Percentiles rank a stretch among this genome's conserved stretches.
Conservation (phyloP, 163 green algal genomes). For the Chlamydomonas reinhardtii region DNA sequence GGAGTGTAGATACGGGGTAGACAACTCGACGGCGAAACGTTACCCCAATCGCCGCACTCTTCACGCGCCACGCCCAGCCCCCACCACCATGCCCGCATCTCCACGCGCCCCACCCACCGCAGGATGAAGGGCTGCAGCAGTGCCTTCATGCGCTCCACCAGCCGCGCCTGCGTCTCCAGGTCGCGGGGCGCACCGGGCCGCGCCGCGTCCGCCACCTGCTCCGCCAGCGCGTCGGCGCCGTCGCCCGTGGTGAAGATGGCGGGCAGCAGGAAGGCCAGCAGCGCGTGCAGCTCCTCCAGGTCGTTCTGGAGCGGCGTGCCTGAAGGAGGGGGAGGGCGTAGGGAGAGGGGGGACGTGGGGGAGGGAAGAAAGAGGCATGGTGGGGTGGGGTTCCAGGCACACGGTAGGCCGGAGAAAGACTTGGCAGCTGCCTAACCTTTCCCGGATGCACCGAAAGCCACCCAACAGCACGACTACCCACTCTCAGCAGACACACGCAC, state of each 20-base stretch:
- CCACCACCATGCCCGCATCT: background rate
- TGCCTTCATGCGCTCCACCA: conserved; percentile 85
- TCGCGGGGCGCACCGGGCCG: background rate
- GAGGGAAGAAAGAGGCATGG: too few relatives aligned
- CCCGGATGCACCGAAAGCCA: too few relatives aligned
- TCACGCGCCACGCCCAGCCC: background rate
- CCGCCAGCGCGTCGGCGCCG: conserved; percentile 45
- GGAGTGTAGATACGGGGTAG: too few relatives aligned
- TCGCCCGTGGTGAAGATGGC: conserved; percentile 73
- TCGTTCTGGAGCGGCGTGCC: conserved; percentile 96
- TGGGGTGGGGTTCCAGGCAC: too few relatives aligned
- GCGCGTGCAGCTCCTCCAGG: conserved; percentile 90
- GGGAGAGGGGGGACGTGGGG: too few relatives aligned
- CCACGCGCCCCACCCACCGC: conserved; percentile 7
- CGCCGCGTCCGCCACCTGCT: conserved; percentile 30
- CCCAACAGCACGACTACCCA: too few relatives aligned
- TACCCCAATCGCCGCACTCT: too few relatives aligned
- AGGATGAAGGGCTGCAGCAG: conserved; percentile 93
- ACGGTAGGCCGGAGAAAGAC: too few relatives aligned
- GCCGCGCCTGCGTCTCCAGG: conserved; percentile 57
- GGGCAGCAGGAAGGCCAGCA: conserved; percentile 92
- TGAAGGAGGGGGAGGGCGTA: background rate
- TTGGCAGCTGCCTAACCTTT: too few relatives aligned
- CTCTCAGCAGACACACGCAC: too few relatives aligned
- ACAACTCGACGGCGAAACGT: too few relatives aligned